These are phyloP conservation scores for Triglochin maritima DNA, from an alignment of 106 monocot species.

Conservation along the genomic window DNA sequence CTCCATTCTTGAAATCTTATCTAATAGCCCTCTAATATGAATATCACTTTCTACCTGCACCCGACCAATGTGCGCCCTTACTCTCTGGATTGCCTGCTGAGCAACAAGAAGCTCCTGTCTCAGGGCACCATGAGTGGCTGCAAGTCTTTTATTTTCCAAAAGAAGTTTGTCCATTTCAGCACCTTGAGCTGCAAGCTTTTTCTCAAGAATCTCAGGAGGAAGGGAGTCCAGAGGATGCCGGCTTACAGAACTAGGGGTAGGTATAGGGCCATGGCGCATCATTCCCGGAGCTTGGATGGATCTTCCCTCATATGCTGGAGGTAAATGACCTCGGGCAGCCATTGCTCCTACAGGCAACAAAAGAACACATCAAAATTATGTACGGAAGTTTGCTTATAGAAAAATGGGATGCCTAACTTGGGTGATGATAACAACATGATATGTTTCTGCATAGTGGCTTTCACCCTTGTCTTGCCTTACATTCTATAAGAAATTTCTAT, in stretches of 20 bases:
- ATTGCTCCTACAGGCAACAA: slow-evolving; percentile 1
- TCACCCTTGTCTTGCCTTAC: too few species aligned
- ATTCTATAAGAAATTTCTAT: too few species aligned
- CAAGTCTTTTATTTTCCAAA: slow-evolving; percentile 57
- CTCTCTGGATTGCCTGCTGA: slow-evolving; percentile 48
- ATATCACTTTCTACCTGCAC: slow-evolving; percentile 43
- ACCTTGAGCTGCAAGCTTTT: slow-evolving; percentile 47
- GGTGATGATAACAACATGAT: too few species aligned
- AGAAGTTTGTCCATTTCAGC: slow-evolving; percentile 48
- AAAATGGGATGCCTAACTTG: too few species aligned
- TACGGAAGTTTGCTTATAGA: too few species aligned
- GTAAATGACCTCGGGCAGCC: slow-evolving; percentile 32
- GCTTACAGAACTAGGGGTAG: slow-evolving; percentile 13
- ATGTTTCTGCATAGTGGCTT: too few species aligned
- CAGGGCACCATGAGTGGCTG: slow-evolving; percentile 47
- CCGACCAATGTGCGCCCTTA: slow-evolving; percentile 33
- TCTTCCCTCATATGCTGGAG: slow-evolving; percentile 23
- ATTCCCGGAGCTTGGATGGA: slow-evolving; percentile 45
- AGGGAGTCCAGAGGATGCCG: slow-evolving; percentile 33
- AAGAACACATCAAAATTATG: too few species aligned
- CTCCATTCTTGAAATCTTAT: slow-evolving; percentile 56
- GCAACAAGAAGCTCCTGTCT: slow-evolving; percentile 44
- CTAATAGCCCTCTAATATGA: slow-evolving; percentile 44
- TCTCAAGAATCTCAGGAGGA: slow-evolving; percentile 39
- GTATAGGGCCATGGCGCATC: slow-evolving; percentile 59